Conservation (phyloP, 2,329 filamentous ascomycete genomes). For the Botrytis sinoallii region DNA sequence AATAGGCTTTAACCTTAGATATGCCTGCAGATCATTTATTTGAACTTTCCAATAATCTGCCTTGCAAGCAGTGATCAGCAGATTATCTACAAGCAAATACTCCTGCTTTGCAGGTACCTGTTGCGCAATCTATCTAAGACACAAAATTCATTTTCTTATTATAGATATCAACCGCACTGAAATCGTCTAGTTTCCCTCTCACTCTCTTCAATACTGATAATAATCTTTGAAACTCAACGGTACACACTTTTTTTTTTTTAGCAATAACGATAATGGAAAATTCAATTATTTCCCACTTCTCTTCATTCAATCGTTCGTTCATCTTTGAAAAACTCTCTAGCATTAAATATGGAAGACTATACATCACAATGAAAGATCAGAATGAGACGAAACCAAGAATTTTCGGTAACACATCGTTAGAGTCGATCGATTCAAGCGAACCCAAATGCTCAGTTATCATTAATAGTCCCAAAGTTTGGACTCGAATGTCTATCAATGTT, state of each 20-base stretch:
- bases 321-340: background rate
- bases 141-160: background rate
- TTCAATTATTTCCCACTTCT: background rate
- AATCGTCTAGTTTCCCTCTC: background rate
- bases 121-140: no score
- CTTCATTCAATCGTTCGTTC: background rate
- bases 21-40: no score
- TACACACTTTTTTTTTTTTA: background rate
- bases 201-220: no score
- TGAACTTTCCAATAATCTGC: no score
- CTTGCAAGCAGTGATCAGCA: no score
- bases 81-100: no score
- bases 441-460: background rate
- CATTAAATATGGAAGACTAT: constrained; percentile 12
- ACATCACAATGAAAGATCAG: constrained; percentile 7
- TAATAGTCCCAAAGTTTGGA: constrained; percentile 5
- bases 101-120: no score
- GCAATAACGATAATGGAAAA: background rate
- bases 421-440: background rate
- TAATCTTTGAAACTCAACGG: background rate
- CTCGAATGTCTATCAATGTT: constrained; percentile 5
- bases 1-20: no score
- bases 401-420: background rate
- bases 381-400: background rate
- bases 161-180: background rate